Conservation (phyloP, 352 stramenopile species). For the Globisporangium ultimum region DNA sequence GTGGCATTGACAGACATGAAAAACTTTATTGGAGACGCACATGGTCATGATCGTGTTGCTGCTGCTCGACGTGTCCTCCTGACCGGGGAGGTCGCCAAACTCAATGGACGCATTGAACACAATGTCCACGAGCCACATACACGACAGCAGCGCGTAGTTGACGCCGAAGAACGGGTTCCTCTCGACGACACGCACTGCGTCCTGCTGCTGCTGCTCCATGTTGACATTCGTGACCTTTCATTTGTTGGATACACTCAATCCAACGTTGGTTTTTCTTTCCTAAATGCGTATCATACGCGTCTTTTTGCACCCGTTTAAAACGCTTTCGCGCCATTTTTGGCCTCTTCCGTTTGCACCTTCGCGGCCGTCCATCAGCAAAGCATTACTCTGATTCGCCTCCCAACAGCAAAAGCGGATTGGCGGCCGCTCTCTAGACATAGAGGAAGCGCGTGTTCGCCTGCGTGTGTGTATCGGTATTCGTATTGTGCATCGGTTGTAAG, state of each 20-base stretch:
- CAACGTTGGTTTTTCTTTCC: slow-evolving; percentile 1
- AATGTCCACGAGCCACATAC: slow-evolving; percentile 53
- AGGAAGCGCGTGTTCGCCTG: neutral
- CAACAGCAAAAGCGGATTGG: neutral
- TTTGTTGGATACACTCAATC: neutral
- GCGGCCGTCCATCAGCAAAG: slow-evolving; percentile 20
- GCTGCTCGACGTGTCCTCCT: slow-evolving; percentile 12
- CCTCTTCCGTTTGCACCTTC: slow-evolving; percentile 3
- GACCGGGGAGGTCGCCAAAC: slow-evolving; percentile 45
- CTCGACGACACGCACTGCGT: slow-evolving; percentile 1
- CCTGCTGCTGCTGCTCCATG: slow-evolving; percentile 1
- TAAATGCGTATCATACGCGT: neutral
- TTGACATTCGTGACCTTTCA: neutral
- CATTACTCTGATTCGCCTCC: slow-evolving; percentile 18
- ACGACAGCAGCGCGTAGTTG: slow-evolving; percentile 33
- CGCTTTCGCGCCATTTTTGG: slow-evolving; percentile 32
- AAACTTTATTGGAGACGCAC: slow-evolving; percentile 18
- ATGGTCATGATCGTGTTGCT: slow-evolving; percentile 53
- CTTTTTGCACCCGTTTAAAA: slow-evolving; percentile 1
- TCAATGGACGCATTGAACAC: slow-evolving; percentile 59
- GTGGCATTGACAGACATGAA: neutral
- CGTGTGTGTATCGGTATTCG: too few species aligned
- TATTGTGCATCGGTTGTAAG: too few species aligned
- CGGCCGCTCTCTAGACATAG: neutral
- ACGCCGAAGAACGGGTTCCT: slow-evolving; percentile 35